phyloP scores from a whole-genome alignment of 177 flowering plant genomes.

The Vitis hybrid region DNA sequence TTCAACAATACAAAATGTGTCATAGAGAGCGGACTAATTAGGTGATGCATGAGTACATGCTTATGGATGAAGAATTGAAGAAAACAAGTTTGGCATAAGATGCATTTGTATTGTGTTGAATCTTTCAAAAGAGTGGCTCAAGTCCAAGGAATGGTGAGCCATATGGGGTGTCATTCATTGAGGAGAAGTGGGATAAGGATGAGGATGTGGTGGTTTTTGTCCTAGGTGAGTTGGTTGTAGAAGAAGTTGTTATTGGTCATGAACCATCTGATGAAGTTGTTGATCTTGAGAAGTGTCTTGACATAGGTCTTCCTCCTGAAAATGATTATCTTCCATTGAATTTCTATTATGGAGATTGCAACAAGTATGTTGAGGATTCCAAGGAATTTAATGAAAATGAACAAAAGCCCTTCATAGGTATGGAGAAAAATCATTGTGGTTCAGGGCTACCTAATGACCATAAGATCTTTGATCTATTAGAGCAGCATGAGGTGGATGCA shows the following conservation, averaged over 20 bases:
- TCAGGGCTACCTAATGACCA: slow-evolving; percentile 25
- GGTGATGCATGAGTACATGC: slow-evolving; percentile 51
- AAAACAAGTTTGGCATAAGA: slow-evolving; percentile 43
- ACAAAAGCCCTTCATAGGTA: slow-evolving; percentile 25
- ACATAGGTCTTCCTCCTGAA: slow-evolving; percentile 19
- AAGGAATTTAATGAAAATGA: slow-evolving; percentile 4
- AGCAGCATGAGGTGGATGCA: slow-evolving; percentile 20
- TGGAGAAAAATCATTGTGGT: slow-evolving; percentile 11
- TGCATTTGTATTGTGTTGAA: slow-evolving; percentile 61
- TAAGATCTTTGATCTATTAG: slow-evolving; percentile 21
- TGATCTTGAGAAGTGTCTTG: slow-evolving; percentile 42
- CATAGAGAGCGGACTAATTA: slow-evolving; percentile 42
- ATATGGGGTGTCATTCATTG: slow-evolving; percentile 60
- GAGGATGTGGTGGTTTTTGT: slow-evolving; percentile 22
- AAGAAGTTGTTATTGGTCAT: slow-evolving; percentile 25
- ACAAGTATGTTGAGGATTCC: slow-evolving; percentile 25
- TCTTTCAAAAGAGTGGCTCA: slow-evolving; percentile 68
- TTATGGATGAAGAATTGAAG: slow-evolving; percentile 29
- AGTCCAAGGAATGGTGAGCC: slow-evolving; percentile 72
- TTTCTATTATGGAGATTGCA: slow-evolving; percentile 25
- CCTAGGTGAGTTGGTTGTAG: slow-evolving; percentile 22
- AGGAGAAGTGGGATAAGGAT: slow-evolving; percentile 81
- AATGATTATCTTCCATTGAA: slow-evolving; percentile 19
- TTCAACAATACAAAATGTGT: slow-evolving; percentile 3
- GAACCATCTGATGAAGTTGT: slow-evolving; percentile 23